These are phyloP conservation scores for Pontederia crassipes DNA, from an alignment of 176 grass and related monocot species.

Conservation along the genomic window DNA sequence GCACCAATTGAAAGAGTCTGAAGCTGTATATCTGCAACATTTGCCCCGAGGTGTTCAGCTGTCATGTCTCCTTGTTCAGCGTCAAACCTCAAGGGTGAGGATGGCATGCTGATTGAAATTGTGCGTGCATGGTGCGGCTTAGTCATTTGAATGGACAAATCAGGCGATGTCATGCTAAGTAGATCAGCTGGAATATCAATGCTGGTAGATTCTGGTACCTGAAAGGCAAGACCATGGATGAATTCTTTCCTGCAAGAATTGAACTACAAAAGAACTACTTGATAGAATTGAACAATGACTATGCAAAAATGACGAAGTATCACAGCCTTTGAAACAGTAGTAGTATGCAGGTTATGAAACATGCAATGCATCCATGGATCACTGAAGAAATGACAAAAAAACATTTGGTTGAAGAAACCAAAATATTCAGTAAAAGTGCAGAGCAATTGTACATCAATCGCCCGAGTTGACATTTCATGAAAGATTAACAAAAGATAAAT, in stretches of 20 bases:
- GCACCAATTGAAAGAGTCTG: neutral
- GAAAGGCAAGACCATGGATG: neutral
- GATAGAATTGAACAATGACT: neutral
- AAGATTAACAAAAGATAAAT: neutral
- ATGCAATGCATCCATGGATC: too few relatives aligned
- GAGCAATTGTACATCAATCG: neutral
- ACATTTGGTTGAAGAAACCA: too few relatives aligned
- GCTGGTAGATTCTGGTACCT: conserved; percentile 16
- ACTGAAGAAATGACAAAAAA: too few relatives aligned
- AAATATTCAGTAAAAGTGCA: neutral
- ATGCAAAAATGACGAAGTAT: neutral
- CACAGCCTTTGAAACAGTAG: neutral
- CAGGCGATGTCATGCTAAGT: neutral
- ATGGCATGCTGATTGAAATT: conserved; percentile 69
- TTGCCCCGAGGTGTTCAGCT: neutral
- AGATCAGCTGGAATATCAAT: neutral
- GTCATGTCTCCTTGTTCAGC: conserved; percentile 13
- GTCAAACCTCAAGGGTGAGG: conserved; percentile 39
- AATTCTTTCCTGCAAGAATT: neutral
- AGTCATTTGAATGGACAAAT: neutral
- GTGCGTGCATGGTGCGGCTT: conserved; percentile 21
- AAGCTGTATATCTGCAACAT: conserved; percentile 1
- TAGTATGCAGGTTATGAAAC: neutral
- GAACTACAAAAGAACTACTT: neutral
- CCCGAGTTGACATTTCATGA: conserved; percentile 3